Evolutionary conservation across 2,329 filamentous ascomycete species (phyloP).

Genomic region (Metarhizium album): DNA sequence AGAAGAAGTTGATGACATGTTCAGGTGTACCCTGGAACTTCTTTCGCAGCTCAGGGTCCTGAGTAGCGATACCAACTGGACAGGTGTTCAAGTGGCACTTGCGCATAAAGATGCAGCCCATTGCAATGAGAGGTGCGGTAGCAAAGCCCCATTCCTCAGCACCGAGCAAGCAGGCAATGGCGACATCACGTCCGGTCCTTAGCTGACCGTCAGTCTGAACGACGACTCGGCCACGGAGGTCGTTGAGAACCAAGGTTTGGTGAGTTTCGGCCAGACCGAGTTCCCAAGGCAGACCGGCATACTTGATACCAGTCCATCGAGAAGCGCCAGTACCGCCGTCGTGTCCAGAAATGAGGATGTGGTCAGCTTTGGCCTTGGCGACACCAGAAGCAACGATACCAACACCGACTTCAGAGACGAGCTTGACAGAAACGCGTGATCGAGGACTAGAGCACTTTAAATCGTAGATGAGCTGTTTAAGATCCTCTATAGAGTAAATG

Average conservation of each 20-base stretch:
- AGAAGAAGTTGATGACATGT: slow-evolving; percentile 98
- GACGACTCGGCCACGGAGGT: slow-evolving; percentile 87
- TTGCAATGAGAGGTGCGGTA: slow-evolving; percentile 86
- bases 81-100: slow-evolving; percentile 69
- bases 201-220: slow-evolving; percentile 95
- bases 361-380: slow-evolving; percentile 92
- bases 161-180: slow-evolving; percentile 86
- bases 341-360: slow-evolving; percentile 93
- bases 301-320: slow-evolving; percentile 97
- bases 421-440: slow-evolving; percentile 87
- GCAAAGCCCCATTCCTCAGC: slow-evolving; percentile 98
- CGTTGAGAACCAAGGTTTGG: slow-evolving; percentile 90
- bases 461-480: slow-evolving; percentile 97
- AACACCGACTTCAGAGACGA: slow-evolving; percentile 93
- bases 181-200: slow-evolving; percentile 83
- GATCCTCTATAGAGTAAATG: slow-evolving; percentile 95
- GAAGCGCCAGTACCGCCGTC: slow-evolving; percentile 96
- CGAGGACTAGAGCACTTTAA: slow-evolving; percentile 93
- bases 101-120: slow-evolving; percentile 94
- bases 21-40: slow-evolving; percentile 91
- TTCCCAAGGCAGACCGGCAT: slow-evolving; percentile 94
- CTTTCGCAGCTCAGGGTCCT: slow-evolving; percentile 86
- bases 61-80: slow-evolving; percentile 89
- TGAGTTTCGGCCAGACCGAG: slow-evolving; percentile 93
- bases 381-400: slow-evolving; percentile 97